These are phyloP conservation scores for Ascochyta clinopodiicola DNA, from an alignment of 2,329 filamentous ascomycete genomes.

Conservation along the genomic window DNA sequence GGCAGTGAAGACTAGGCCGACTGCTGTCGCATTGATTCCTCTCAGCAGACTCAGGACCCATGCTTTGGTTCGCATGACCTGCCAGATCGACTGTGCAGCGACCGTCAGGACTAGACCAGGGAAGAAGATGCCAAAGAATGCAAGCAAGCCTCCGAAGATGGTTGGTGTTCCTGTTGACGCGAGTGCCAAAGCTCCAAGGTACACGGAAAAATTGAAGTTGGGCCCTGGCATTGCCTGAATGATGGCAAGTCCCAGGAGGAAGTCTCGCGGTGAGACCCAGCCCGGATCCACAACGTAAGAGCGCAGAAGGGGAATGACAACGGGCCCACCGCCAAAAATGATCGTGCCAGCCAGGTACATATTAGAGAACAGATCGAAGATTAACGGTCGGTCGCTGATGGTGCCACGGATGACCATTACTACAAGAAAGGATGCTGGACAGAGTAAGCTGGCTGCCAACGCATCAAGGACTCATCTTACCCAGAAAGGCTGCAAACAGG, in stretches of 20 bases:
- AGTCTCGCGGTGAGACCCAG: constrained; percentile 74
- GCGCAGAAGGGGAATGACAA: constrained; percentile 54
- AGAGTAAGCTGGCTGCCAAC: constrained; percentile 1
- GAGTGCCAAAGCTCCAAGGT: constrained; percentile 50
- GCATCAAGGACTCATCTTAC: constrained; percentile 31
- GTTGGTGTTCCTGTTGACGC: constrained; percentile 34
- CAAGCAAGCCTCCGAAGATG: constrained; percentile 47
- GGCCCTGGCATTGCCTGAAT: constrained; percentile 73
- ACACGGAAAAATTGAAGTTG: constrained; percentile 62
- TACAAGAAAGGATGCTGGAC: constrained; percentile 59
- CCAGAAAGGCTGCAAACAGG: constrained; percentile 58
- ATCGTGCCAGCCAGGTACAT: constrained; percentile 75
- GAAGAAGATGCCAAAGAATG: constrained; percentile 50
- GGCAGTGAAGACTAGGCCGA: constrained; percentile 54
- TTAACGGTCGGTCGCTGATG: constrained; percentile 51
- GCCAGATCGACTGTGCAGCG: constrained; percentile 50
- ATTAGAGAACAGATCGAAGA: constrained; percentile 71
- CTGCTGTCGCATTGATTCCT: constrained; percentile 53
- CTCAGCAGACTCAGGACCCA: constrained; percentile 45
- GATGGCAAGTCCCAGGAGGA: constrained; percentile 74
- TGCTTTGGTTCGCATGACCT: constrained; percentile 43
- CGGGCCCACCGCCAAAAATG: constrained; percentile 56
- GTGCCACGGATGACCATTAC: constrained; percentile 60
- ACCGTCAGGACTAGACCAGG: constrained; percentile 49
- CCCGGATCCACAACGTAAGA: constrained; percentile 66